phyloP scores from a whole-genome alignment of 1,284 basidiomycete genomes.

The Ganoderma lucidum region DNA sequence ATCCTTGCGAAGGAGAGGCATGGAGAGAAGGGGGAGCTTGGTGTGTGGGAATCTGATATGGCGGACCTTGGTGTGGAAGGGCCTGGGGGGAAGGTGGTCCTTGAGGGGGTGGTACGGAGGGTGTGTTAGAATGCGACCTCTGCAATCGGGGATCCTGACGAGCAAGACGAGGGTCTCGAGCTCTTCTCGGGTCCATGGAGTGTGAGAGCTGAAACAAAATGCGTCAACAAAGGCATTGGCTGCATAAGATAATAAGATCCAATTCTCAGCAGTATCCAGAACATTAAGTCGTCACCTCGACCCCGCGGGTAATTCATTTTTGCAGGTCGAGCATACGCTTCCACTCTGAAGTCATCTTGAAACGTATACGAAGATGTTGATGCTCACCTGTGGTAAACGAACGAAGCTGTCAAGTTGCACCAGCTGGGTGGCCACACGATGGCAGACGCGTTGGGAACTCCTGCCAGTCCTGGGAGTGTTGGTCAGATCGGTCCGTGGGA shows the following conservation, averaged over 20 bases:
- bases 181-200: conserved; percentile 81
- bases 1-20: conserved; percentile 31
- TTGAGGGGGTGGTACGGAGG: conserved; percentile 37
- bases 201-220: not conserved
- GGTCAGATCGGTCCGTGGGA: conserved; percentile 5
- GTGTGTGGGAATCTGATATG: conserved; percentile 14
- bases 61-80: conserved; percentile 25
- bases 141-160: conserved; percentile 74
- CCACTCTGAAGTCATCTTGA: conserved; percentile 87
- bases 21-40: conserved; percentile 19
- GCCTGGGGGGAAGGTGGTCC: conserved; percentile 20
- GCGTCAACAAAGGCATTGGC: conserved; percentile 14
- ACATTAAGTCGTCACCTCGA: conserved; percentile 80
- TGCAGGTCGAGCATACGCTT: conserved; percentile 74
- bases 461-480: conserved; percentile 3
- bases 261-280: conserved; percentile 88
- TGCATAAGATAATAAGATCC: not conserved
- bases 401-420: not conserved
- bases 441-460: conserved; percentile 1
- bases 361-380: conserved; percentile 23
- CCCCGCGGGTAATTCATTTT: conserved; percentile 51
- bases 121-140: conserved; percentile 53
- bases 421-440: not conserved
- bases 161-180: conserved; percentile 79
- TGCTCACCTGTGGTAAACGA: not conserved